Evolutionary conservation across 2,329 filamentous ascomycete species (phyloP).

Genomic region (Penicillium sp.): DNA sequence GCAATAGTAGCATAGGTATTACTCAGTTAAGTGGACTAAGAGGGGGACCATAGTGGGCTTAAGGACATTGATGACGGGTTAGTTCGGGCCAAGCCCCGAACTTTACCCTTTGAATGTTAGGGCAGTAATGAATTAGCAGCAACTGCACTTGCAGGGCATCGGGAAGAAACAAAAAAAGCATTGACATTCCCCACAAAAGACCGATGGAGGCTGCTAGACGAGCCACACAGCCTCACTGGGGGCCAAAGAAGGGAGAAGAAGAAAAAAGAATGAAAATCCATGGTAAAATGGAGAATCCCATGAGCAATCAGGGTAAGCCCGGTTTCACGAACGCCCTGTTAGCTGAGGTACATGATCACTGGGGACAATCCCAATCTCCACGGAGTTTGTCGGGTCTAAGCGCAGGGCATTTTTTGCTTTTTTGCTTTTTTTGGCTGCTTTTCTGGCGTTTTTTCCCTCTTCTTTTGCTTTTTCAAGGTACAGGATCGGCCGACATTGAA

Average conservation of each 20-base stretch:
- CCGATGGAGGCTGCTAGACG: neutral
- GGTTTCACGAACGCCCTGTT: slow-evolving; percentile 1
- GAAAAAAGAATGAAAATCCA: neutral
- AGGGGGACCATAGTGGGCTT: neutral
- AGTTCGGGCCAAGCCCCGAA: neutral
- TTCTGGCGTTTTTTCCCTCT: neutral
- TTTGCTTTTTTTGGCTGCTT: neutral
- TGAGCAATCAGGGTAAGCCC: neutral
- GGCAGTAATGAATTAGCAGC: neutral
- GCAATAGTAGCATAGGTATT: neutral
- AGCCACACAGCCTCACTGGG: neutral
- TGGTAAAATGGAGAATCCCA: neutral
- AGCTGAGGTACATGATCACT: neutral
- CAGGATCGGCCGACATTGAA: slow-evolving; percentile 9
- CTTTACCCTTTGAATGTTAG: neutral
- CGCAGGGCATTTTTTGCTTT: neutral
- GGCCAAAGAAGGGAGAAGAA: neutral
- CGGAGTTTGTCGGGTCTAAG: neutral
- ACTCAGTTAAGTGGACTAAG: neutral
- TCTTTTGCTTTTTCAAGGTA: slow-evolving; percentile 1
- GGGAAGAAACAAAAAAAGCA: neutral
- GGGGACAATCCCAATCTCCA: slow-evolving; percentile 1
- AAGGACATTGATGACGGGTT: neutral
- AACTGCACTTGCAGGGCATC: slow-evolving; percentile 5
- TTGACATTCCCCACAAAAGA: neutral